Evolutionary conservation across 495 filamentous ascomycete genomes (phyloP).

Genomic region (Terfezia claveryi): DNA sequence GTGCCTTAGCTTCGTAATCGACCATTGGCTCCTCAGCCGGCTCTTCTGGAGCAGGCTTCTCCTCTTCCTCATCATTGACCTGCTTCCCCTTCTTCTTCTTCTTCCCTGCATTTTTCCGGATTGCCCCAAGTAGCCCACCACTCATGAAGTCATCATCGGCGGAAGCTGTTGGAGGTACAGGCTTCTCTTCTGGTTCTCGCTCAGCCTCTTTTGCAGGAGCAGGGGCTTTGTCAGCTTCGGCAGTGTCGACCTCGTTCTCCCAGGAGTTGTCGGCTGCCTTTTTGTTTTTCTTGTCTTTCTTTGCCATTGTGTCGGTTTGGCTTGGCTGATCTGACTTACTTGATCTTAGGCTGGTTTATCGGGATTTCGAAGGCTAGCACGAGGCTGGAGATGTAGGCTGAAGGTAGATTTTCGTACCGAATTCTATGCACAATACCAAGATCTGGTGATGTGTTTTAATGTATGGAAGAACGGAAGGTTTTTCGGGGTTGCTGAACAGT

Average conservation of each 20-base stretch:
- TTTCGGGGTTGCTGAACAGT: too few species aligned
- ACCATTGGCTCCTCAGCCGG: background rate
- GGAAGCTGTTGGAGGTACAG: slow-evolving; percentile 21
- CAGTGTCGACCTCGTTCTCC: slow-evolving; percentile 73
- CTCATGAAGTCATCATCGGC: slow-evolving; percentile 32
- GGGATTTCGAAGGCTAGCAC: too few species aligned
- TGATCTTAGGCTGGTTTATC: too few species aligned
- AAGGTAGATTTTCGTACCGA: too few species aligned
- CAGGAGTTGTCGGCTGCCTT: slow-evolving; percentile 81
- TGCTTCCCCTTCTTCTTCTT: slow-evolving; percentile 65
- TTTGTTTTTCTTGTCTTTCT: slow-evolving; percentile 58
- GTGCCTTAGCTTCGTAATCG: slow-evolving; percentile 39
- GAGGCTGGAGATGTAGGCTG: too few species aligned
- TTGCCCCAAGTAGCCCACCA: slow-evolving; percentile 59
- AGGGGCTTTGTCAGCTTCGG: slow-evolving; percentile 27
- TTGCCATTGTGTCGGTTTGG: slow-evolving; percentile 9
- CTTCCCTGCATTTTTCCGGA: slow-evolving; percentile 77
- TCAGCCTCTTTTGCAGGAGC: slow-evolving; percentile 26
- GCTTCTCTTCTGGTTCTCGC: slow-evolving; percentile 24
- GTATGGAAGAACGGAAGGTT: too few species aligned
- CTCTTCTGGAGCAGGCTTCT: slow-evolving; percentile 13
- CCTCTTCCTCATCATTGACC: slow-evolving; percentile 42
- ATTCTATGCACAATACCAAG: too few species aligned
- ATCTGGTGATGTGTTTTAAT: too few species aligned
- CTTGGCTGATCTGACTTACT: too few species aligned